Evolutionary conservation across 495 filamentous ascomycete species (phyloP).

Genomic region (Astrothelium macrocarpum): DNA sequence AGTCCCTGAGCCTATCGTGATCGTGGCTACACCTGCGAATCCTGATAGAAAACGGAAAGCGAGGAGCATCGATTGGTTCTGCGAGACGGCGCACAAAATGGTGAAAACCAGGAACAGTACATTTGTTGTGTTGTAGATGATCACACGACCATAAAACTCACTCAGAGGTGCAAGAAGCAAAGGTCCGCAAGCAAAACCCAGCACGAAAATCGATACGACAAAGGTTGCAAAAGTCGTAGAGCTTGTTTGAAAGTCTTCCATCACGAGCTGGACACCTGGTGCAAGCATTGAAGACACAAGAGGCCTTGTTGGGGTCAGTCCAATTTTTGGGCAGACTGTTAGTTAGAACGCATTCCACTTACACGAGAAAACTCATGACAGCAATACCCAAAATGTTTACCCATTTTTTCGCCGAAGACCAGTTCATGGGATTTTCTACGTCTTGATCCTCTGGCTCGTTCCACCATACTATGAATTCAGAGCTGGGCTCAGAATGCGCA

Average conservation of each 20-base stretch:
- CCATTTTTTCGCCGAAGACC: constrained; percentile 21
- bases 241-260: constrained; percentile 20
- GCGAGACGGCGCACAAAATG: constrained; percentile 36
- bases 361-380: constrained; percentile 24
- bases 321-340: background rate
- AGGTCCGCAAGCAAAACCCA: constrained; percentile 44
- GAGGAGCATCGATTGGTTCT: constrained; percentile 37
- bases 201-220: constrained; percentile 48
- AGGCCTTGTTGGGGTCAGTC: constrained; percentile 15
- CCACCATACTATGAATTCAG: constrained; percentile 19
- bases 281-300: constrained; percentile 29
- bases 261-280: constrained; percentile 23
- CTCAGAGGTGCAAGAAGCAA: constrained; percentile 50
- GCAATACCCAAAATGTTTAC: constrained; percentile 20
- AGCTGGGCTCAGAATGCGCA: background rate
- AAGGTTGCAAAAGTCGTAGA: constrained; percentile 16
- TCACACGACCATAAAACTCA: constrained; percentile 46
- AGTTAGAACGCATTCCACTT: background rate
- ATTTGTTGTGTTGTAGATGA: constrained; percentile 45
- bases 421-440: constrained; percentile 27
- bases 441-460: constrained; percentile 22
- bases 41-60: constrained; percentile 42
- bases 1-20: constrained; percentile 49
- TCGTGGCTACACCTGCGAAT: constrained; percentile 39
- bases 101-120: constrained; percentile 40